Evolutionary conservation across 2,329 filamentous ascomycete species (phyloP), one percentile per base, ranked within the genome.

Genomic region (Ophiostoma montium): DNA sequence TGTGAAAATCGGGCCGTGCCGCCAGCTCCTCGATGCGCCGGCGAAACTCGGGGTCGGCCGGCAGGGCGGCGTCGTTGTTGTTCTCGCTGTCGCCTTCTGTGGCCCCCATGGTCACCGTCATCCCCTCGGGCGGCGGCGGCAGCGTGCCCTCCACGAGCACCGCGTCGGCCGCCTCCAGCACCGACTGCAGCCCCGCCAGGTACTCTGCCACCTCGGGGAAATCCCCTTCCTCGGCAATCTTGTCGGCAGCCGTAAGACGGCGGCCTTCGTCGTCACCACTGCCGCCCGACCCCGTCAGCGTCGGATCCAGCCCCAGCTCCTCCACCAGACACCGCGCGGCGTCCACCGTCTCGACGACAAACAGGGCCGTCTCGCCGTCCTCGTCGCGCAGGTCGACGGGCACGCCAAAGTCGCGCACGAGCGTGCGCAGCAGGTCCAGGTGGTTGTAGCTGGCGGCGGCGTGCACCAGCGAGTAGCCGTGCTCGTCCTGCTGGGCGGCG

Each of bases 361-460:
- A 98, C 5, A 98, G 71, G n/a, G 90, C 84, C 1, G 90, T 95
- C 67, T 98, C 92, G 50, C 81, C 78, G 62, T 98, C 92, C 63
- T 95, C 86, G 61, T 98, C 92, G 56, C 76, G 77, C 47, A 95
- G 70, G 62, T 95, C 82, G 44, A 88, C 76, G 52, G 89, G 71
- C 21, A 90, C 89, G 12, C 79, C 67, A 65, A 89, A 86, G 32
- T 90, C 85, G 43, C 71, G 71, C 27, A 95, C 72, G 6, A 98
- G 74, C 0, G 78, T 66, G 52, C 84, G 82, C 15, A 95, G 74
- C 15, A 98, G 79, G 49, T 84, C 77, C 33, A 86, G 68, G 62
- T 96, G 89, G 62, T 83, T 84, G 72, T 96, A 98, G 57, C 89
- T 95, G 16, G 86, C 82, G 15, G 90, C 87, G 47, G 92, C 92